These are phyloP conservation scores for Penicillium pancosmium DNA, from an alignment of 495 filamentous ascomycete genomes.

Conservation along the genomic window DNA sequence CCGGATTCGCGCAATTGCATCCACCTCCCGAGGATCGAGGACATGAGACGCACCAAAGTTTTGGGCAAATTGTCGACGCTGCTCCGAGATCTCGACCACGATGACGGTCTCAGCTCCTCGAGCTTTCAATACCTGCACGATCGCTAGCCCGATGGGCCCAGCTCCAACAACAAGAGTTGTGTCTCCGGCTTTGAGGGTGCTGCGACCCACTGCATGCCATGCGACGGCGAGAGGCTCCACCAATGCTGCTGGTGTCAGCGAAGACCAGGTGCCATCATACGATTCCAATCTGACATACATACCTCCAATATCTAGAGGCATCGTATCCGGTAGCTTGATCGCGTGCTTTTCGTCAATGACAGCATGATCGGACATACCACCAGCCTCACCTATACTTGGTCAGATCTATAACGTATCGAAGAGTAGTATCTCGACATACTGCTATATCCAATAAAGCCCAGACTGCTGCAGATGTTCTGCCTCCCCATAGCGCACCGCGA, in stretches of 20 bases:
- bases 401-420: not conserved
- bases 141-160: conserved; percentile 64
- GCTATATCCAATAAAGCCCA: conserved; percentile 63
- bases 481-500: conserved; percentile 51
- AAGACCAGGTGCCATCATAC: not conserved
- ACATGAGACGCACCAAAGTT: conserved; percentile 28
- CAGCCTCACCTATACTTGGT: conserved; percentile 32
- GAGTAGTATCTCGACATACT: conserved; percentile 31
- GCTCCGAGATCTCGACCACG: conserved; percentile 38
- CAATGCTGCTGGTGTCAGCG: conserved; percentile 2
- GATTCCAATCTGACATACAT: conserved; percentile 24
- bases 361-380: conserved; percentile 59
- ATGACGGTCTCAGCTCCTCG: conserved; percentile 55
- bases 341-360: conserved; percentile 43
- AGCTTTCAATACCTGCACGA: conserved; percentile 59
- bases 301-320: conserved; percentile 36
- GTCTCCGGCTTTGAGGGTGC: conserved; percentile 52
- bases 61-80: conserved; percentile 20
- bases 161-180: conserved; percentile 59
- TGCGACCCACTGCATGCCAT: conserved; percentile 65
- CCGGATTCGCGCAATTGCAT: conserved; percentile 24
- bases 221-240: conserved; percentile 65
- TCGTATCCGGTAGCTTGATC: conserved; percentile 23
- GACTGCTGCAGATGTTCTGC: conserved; percentile 58
- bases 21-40: conserved; percentile 23